Conservation (phyloP, 208 protist genomes). For the Crithidia thermophila region DNA sequence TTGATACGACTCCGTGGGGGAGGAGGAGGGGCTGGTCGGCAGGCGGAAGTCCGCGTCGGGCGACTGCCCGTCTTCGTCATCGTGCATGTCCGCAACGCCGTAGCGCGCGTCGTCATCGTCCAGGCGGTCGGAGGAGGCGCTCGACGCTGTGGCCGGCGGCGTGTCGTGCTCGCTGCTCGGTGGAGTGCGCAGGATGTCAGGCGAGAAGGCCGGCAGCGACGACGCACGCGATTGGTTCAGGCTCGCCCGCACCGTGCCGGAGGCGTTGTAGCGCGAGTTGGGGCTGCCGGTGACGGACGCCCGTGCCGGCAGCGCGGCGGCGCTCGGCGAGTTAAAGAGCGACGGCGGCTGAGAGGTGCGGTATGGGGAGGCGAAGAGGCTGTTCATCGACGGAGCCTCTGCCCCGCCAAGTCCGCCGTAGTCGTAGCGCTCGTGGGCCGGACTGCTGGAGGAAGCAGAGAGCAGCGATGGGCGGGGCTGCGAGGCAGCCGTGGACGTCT, state of each 20-base stretch:
- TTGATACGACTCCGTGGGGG: constrained; percentile 17
- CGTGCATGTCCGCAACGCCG: constrained; percentile 1
- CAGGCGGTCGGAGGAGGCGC: background rate
- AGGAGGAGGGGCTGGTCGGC: constrained; percentile 1
- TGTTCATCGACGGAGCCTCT: background rate
- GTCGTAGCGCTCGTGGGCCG: background rate
- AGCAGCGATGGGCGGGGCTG: background rate
- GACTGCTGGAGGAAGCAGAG: background rate
- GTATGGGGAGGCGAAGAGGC: background rate
- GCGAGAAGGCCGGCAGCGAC: constrained; percentile 27
- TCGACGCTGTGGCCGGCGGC: too few species aligned
- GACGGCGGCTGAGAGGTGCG: background rate
- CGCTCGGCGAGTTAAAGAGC: background rate
- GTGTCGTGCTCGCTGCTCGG: constrained; percentile 5
- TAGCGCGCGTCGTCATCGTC: background rate
- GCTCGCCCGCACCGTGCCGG: background rate
- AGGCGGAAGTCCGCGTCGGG: constrained; percentile 17
- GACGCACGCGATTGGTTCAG: background rate
- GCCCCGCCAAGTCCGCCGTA: background rate
- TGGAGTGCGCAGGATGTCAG: constrained; percentile 27
- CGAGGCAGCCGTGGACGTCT: too few species aligned
- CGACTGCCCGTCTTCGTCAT: constrained; percentile 7
- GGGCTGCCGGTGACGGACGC: background rate
- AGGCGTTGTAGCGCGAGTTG: background rate
- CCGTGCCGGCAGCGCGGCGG: background rate